Conservation (phyloP, 129 eudicot species). For the Lonicera japonica region DNA sequence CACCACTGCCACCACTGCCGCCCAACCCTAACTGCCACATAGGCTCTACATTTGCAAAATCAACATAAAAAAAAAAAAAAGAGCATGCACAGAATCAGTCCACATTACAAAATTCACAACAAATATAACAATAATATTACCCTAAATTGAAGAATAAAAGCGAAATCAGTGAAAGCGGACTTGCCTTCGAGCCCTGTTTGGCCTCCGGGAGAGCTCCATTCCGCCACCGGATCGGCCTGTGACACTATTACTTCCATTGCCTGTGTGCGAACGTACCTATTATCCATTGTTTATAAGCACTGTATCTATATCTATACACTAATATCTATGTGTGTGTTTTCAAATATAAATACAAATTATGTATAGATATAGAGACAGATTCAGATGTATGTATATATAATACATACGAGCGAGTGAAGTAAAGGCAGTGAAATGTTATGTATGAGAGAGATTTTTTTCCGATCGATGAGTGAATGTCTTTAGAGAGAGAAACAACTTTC, state of each 20-base stretch:
- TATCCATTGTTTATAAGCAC: conserved; percentile 27
- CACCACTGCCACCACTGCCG: too few relatives aligned
- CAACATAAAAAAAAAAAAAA: conserved; percentile 10
- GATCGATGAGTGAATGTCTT: conserved; percentile 3
- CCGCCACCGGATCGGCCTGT: conserved; percentile 59
- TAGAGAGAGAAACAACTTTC: conserved; percentile 11
- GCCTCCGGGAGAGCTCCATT: conserved; percentile 54
- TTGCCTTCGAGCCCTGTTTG: conserved; percentile 78
- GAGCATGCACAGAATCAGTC: conserved; percentile 14
- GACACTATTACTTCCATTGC: conserved; percentile 46
- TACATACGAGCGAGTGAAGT: conserved; percentile 5
- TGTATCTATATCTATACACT: conserved; percentile 28
- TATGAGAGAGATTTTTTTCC: too few relatives aligned
- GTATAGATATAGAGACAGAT: conserved; percentile 24
- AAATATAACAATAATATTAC: conserved; percentile 20
- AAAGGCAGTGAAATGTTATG: conserved; percentile 6
- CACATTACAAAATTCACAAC: conserved; percentile 15
- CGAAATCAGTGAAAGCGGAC: conserved; percentile 12
- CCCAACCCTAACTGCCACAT: conserved; percentile 77
- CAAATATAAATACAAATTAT: conserved; percentile 14
- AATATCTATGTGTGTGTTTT: conserved; percentile 11
- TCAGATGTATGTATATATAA: not conserved
- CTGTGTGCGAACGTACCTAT: conserved; percentile 32
- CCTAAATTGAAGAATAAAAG: conserved; percentile 23
- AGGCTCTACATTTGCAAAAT: conserved; percentile 66